These are phyloP conservation scores for Microbotryum silenes-acaulis DNA, from an alignment of 1,284 basidiomycete genomes.

Conservation along the genomic window DNA sequence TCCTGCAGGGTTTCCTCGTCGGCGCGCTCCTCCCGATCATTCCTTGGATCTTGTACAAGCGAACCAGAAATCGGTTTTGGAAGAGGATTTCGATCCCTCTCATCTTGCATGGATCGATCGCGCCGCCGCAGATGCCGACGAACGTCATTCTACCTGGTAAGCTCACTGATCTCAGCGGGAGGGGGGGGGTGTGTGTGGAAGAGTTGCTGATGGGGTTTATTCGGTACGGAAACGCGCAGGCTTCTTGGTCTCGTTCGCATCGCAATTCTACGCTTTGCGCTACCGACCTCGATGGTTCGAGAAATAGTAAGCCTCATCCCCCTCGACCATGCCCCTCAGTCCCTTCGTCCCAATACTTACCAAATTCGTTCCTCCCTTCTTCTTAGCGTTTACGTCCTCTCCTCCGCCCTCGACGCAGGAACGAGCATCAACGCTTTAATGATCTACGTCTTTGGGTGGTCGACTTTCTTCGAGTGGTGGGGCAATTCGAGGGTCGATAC, in stretches of 20 bases:
- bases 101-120: conserved; percentile 35
- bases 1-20: conserved; percentile 35
- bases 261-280: conserved; percentile 35
- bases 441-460: conserved; percentile 34
- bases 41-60: conserved; percentile 34
- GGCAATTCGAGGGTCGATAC: conserved; percentile 32
- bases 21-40: conserved; percentile 35
- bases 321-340: too few relatives aligned
- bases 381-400: conserved; percentile 31
- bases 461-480: conserved; percentile 32
- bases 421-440: conserved; percentile 36
- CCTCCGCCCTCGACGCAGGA: conserved; percentile 34
- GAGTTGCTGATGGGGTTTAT: neutral
- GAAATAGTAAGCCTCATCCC: conserved; percentile 21
- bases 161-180: too few relatives aligned
- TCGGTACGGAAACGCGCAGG: conserved; percentile 11
- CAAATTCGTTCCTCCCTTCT: neutral
- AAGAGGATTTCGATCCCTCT: conserved; percentile 34
- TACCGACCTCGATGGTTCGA: conserved; percentile 37
- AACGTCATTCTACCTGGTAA: conserved; percentile 33
- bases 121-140: conserved; percentile 36
- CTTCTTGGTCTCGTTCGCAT: conserved; percentile 33
- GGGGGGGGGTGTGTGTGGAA: too few relatives aligned
- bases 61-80: conserved; percentile 26
- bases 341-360: neutral